A percentile compares a stretch with the other conserved stretches of the same genome.
phyloP scores from a whole-genome alignment of 257 asterid species.

The Nicotiana undulata region DNA sequence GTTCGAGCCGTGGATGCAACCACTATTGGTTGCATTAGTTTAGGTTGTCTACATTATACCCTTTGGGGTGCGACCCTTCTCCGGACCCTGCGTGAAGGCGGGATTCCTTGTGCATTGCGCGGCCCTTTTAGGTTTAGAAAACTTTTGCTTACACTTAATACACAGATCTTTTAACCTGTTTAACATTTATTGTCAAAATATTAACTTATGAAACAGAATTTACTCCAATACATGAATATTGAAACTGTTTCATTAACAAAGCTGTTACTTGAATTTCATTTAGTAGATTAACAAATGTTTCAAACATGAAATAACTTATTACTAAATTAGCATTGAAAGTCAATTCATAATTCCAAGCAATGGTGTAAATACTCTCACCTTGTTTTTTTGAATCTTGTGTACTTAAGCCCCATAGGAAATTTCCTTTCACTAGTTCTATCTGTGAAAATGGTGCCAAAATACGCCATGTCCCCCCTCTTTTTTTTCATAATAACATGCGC shows the following conservation, averaged over 20 bases:
- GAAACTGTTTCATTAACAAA: not conserved
- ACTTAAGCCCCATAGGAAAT: not conserved
- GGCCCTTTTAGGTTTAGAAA: not conserved
- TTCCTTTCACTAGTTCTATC: not conserved
- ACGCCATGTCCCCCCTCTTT: not conserved
- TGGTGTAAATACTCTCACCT: not conserved
- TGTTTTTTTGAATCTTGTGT: not conserved
- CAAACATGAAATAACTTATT: not conserved
- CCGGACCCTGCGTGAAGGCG: too few relatives aligned
- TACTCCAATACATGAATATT: not conserved
- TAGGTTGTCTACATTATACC: too few relatives aligned
- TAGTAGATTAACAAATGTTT: not conserved
- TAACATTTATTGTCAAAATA: not conserved
- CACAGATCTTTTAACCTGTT: not conserved
- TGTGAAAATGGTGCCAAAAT: not conserved
- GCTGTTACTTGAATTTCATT: not conserved
- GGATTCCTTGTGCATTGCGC: too few relatives aligned
- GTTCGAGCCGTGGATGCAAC: too few relatives aligned
- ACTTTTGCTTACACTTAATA: not conserved
- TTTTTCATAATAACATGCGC: not conserved
- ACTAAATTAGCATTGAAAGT: not conserved
- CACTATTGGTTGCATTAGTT: too few relatives aligned
- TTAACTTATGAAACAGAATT: not conserved
- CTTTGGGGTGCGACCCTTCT: too few relatives aligned
- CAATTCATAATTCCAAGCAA: not conserved